Conservation (phyloP, 805 yeast species). For the Kodamaea hsintzibuensis region DNA sequence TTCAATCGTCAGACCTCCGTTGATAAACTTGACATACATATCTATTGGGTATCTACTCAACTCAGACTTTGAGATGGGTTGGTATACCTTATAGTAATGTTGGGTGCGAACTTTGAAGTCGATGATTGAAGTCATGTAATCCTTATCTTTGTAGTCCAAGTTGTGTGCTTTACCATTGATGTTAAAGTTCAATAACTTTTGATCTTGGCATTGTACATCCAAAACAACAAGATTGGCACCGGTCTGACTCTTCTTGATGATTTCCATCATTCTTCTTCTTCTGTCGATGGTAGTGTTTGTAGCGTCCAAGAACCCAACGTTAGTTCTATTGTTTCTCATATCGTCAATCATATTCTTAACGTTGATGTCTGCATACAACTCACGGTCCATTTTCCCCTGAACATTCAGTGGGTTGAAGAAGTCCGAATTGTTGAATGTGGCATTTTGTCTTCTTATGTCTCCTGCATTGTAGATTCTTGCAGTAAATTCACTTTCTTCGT, state of each 20-base stretch:
- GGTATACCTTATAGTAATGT: slow-evolving; percentile 45
- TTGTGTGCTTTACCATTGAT: slow-evolving; percentile 64
- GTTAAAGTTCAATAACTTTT: slow-evolving; percentile 54
- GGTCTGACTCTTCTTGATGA: slow-evolving; percentile 22
- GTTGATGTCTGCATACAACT: slow-evolving; percentile 35
- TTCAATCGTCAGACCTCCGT: slow-evolving; percentile 29
- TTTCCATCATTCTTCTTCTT: slow-evolving; percentile 30
- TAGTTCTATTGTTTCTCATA: slow-evolving; percentile 24
- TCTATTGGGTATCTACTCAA: slow-evolving; percentile 19
- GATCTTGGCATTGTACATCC: slow-evolving; percentile 60
- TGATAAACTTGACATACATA: slow-evolving; percentile 25
- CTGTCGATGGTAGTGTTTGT: slow-evolving; percentile 42
- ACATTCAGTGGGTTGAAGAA: slow-evolving; percentile 40
- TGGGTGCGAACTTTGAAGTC: slow-evolving; percentile 62
- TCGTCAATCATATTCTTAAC: slow-evolving; percentile 33
- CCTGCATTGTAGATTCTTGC: slow-evolving; percentile 51
- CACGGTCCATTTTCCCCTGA: slow-evolving; percentile 33
- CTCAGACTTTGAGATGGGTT: slow-evolving; percentile 30
- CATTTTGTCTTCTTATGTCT: slow-evolving; percentile 43
- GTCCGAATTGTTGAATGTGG: slow-evolving; percentile 30
- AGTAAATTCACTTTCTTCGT: slow-evolving; percentile 23
- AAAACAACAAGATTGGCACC: slow-evolving; percentile 51
- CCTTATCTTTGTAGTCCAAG: slow-evolving; percentile 56
- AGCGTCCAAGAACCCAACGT: slow-evolving; percentile 44
- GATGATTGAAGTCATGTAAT: slow-evolving; percentile 51